Conservation (phyloP, 495 filamentous ascomycete genomes). For the Hypoxylon rickii region DNA sequence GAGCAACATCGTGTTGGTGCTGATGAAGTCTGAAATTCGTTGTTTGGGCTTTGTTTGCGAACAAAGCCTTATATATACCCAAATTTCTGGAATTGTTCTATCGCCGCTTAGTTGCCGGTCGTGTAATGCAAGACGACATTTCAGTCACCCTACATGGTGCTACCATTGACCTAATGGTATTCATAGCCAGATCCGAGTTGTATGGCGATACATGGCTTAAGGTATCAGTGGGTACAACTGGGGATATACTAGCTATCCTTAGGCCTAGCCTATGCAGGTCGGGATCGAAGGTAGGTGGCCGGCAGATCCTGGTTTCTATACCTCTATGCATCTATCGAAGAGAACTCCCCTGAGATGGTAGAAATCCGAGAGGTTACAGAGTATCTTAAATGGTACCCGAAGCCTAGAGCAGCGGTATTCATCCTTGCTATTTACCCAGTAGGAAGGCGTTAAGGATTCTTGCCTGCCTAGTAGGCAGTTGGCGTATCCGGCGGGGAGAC, state of each 20-base stretch:
- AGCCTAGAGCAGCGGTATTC: no score
- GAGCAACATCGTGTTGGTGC: slow-evolving; percentile 5
- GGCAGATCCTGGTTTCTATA: slow-evolving; percentile 4
- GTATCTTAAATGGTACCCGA: slow-evolving; percentile 12
- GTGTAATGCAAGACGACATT: slow-evolving; percentile 2
- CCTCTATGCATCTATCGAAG: slow-evolving; percentile 1
- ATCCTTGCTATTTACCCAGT: no score
- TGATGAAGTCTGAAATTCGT: background rate
- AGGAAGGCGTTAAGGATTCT: no score
- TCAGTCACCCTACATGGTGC: slow-evolving; percentile 8
- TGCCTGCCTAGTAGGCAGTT: no score
- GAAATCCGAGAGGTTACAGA: background rate
- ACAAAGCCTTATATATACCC: background rate
- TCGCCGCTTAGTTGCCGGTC: slow-evolving; percentile 1
- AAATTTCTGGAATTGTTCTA: background rate
- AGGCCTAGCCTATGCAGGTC: slow-evolving; percentile 2
- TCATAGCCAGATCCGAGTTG: slow-evolving; percentile 11
- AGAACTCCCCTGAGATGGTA: slow-evolving; percentile 1
- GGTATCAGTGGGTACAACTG: background rate
- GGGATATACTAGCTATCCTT: background rate
- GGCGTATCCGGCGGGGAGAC: no score
- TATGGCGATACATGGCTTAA: slow-evolving; percentile 7
- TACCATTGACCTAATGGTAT: slow-evolving; percentile 8
- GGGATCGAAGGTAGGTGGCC: slow-evolving; percentile 7
- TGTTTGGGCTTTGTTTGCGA: background rate